Percentiles rank a stretch among this genome's conserved stretches.
These are phyloP conservation scores for Schoenoplectus tabernaemontani DNA, from an alignment of 202 grass and related monocot genomes.

Conservation along the genomic window DNA sequence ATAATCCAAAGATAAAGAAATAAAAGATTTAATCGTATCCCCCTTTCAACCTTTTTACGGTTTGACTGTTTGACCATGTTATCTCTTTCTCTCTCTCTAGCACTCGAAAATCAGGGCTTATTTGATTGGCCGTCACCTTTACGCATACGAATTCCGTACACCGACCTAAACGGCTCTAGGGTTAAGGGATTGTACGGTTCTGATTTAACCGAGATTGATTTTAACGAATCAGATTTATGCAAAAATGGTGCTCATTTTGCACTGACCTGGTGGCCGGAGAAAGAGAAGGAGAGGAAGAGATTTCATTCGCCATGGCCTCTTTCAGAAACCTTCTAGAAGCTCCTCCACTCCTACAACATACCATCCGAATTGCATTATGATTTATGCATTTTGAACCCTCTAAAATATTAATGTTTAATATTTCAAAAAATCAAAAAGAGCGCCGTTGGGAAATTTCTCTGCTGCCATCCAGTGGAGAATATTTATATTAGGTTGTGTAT, in stretches of 20 bases:
- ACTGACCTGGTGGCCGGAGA: constrained; percentile 1
- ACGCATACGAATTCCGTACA: neutral
- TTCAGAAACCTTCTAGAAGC: constrained; percentile 21
- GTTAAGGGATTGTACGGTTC: neutral
- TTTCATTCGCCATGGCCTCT: neutral
- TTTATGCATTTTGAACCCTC: neutral
- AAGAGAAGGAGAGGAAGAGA: constrained; percentile 7
- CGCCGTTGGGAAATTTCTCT: neutral
- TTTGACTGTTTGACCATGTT: constrained; percentile 18
- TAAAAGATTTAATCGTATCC: neutral
- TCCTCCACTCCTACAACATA: constrained; percentile 16
- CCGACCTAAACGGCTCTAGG: neutral
- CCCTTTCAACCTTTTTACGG: neutral
- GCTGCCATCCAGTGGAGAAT: no score
- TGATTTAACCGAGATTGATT: neutral
- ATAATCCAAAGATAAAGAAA: neutral
- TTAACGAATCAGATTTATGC: neutral
- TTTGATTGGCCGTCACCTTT: constrained; percentile 21
- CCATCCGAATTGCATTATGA: neutral
- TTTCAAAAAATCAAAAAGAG: neutral
- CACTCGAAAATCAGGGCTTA: no score
- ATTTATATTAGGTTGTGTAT: no score
- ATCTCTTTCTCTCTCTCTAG: no score
- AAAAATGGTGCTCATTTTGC: neutral
- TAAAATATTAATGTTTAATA: neutral